Base-by-base conservation (phyloP, 2,329 filamentous ascomycete genomes). In the Amylocarpus encephaloides region DNA sequence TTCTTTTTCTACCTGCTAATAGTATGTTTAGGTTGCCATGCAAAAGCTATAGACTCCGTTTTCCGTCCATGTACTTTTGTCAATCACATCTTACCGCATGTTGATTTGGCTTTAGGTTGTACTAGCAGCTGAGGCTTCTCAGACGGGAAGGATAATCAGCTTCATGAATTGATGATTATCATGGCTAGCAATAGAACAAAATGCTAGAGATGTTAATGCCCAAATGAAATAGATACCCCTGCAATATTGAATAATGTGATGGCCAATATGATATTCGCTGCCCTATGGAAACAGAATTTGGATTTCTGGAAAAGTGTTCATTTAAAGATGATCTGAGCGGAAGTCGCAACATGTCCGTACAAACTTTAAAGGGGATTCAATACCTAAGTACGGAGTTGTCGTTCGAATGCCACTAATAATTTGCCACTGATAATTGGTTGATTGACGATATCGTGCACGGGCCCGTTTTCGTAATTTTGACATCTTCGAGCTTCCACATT, bases 11-110 rank as follows among this genome's bases (percentile, higher is more conserved):
- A 57, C 52, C 55, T 41, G 18, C 6, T 16, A 22, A 62, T 48
- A 26, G 22, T 26, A 4, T 60, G 46, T 56, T 38, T 39, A 74
- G 74, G 74, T 75, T 73, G 88, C 88, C 70, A 94, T 94, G 89
- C 84, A 89, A 79, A 94, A 94, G 80, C 77, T 92, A 75, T 96
- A 89, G 82, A 63, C 60, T 29, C 11, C 26, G 6, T 48, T n/a
- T 19, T 19, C 34, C 36, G 51, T 39, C 53, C 53, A 22, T 40
- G 62, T 61, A 59, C 44, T 43, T 22, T 54, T 49, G 44, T 49
- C 43, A 35, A 43, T 50, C 53, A 33, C 53, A 41, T 44, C 46
- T 52, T 50, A 33, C 44, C 52, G 54, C 57, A 57, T 60, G 56
- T 48, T 54, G 49, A 59, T 52, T 56, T 61, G 53, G 63, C 53